Evolutionary conservation across 495 filamentous ascomycete species (phyloP).

Genomic region (Penicillium lividum): DNA sequence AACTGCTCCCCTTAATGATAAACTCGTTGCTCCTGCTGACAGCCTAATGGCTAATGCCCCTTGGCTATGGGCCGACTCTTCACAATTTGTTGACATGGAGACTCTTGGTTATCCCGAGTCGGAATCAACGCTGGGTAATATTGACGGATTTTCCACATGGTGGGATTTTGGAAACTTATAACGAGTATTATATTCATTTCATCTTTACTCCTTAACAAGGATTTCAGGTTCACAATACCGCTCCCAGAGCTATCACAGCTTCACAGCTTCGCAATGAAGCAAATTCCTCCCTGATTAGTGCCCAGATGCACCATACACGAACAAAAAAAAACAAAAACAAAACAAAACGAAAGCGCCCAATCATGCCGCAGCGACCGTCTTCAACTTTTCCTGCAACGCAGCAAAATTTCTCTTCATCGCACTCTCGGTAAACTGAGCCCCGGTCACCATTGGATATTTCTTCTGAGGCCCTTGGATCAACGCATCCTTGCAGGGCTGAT

Average conservation of each 20-base stretch:
- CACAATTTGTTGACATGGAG: conserved; percentile 44
- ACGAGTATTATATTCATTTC: conserved; percentile 30
- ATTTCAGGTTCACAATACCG: conserved; percentile 17
- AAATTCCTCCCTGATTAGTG: conserved; percentile 11
- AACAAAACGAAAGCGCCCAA: not conserved
- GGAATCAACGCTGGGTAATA: conserved; percentile 34
- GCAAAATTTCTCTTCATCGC: conserved; percentile 62
- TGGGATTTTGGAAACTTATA: conserved; percentile 48
- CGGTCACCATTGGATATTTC: conserved; percentile 62
- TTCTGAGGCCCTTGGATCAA: conserved; percentile 59
- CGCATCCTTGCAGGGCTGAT: conserved; percentile 62
- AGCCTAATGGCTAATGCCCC: conserved; percentile 49
- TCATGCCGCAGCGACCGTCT: conserved; percentile 12
- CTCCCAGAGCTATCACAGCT: not conserved
- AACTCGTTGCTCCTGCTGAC: conserved; percentile 42
- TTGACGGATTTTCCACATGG: conserved; percentile 44
- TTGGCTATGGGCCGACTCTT: conserved; percentile 48
- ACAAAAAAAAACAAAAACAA: not conserved
- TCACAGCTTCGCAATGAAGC: conserved; percentile 2
- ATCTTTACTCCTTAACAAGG: conserved; percentile 23
- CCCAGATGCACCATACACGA: conserved; percentile 21
- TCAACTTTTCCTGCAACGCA: conserved; percentile 35
- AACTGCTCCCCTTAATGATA: conserved; percentile 27
- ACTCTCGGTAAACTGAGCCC: conserved; percentile 56
- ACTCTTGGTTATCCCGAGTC: conserved; percentile 38